Evolutionary conservation across 805 yeast genomes (phyloP), one percentile per base, ranked within the genome.

Genomic region (Yarrowia sp.): DNA sequence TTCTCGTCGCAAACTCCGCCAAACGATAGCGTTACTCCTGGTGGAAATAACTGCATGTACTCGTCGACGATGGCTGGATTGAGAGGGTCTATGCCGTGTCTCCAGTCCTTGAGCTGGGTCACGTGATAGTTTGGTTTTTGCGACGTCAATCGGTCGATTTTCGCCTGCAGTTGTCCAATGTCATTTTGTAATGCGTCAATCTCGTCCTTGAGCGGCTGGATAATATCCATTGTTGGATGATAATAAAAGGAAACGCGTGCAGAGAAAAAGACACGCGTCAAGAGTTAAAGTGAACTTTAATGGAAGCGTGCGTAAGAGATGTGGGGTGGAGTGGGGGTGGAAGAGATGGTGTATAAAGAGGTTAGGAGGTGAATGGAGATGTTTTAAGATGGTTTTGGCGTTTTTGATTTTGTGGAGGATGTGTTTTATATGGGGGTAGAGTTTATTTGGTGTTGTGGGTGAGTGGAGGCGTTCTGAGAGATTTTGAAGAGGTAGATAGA

Each of bases 1-100:
- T 22, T 8, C 61, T 55, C 61, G 17, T 55, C 61, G n/a, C 38
- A 15, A 2, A 41, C 38, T 55, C 39, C 61, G 4, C 61, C 61
- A 9, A 8, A 55, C 17, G 61, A 55, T 10, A 55, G 11, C 14
- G 38, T 31, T 9, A 55, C 61, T 8, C 61, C 61, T 3, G 41
- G 41, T 2, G 61, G 61, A 13, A 55, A 55, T 3, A 55, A 31
- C 14, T 36, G 31, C 47, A 55, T 41, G 61, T 55, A 55, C 28
- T 55, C 61, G 47, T 55, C 18, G 17, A 55, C 61, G 13, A 55
- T 55, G 61, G 43, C 36, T 3, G 61, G 47, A 15, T 55, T 55
- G 15, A 55, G 13, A 14, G 61, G 61, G 41, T 55, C 61, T 8
- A 41, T 33, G 1, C 61, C 61, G 8, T 55, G 61, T 1, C 31